Evolutionary conservation across 176 grass and related monocot species (phyloP), one percentile per base, ranked within the genome.

Genomic region (Themeda triandra): DNA sequence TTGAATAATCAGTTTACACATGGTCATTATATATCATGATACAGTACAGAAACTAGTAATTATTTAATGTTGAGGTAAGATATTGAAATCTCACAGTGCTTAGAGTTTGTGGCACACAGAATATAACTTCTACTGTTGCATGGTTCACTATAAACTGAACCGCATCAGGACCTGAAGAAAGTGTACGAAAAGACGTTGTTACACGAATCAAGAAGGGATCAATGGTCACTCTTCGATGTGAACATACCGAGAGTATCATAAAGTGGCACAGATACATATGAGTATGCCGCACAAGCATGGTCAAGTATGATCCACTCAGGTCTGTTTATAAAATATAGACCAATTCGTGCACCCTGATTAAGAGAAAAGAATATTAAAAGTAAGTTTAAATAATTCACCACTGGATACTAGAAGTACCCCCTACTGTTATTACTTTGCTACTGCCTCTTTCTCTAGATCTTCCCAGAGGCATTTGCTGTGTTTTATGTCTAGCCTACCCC

Each of bases 251-350:
- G 85, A 71, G 96, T 98, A 75, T 98, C 96, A 86, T 98, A 97
- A 59, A 97, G 91, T 59, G 91, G 91, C 70, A 97, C 94, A 74
- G 91, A 91, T 88, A 95, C 53, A 80, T 92, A 98, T 71, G 96
- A 95, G 83, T 98, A 95, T 70, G 96, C 89, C 45, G 96, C 63
- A 81, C 96, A 98, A 76, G 96, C 91, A 90, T 98, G 96, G 68
- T 98, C 96, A 87, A 95, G 51, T 70, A 98, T 91, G 17, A 86
- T 81, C 96, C 96, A 98, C 75, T 98, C 96, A 65, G 96, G 96
- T 46, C 91, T 91, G 83, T 95, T 98, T 87, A 95, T 94, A 86
- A 98, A 98, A 84, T 98, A 98, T 28, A 98, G 82, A 83, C 93
- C 96, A 89, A 98, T 59, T 81, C 87, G 70, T 71, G 91, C 89